Conservation (phyloP, 371 early-diverging fungal genomes). For the Umbelopsis sp. region DNA sequence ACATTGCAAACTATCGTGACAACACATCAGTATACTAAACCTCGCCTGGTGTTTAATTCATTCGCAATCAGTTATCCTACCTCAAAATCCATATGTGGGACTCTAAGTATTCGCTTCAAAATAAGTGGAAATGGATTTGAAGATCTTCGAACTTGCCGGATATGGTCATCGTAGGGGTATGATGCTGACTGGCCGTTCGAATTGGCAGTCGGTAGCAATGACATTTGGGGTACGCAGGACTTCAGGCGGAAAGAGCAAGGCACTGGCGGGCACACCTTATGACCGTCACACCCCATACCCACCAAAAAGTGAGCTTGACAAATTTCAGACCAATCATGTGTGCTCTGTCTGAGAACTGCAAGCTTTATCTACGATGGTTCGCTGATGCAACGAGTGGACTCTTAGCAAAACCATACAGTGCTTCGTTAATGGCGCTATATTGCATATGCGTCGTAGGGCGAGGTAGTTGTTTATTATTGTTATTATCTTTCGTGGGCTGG, state of each 20-base stretch:
- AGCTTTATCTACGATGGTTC: no score
- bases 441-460: no score
- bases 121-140: slow-evolving; percentile 12
- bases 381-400: no score
- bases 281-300: slow-evolving; percentile 11
- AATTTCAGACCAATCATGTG: slow-evolving; percentile 13
- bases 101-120: slow-evolving; percentile 67
- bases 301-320: not conserved
- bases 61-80: slow-evolving; percentile 24
- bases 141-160: slow-evolving; percentile 17
- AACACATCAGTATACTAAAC: slow-evolving; percentile 1
- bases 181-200: slow-evolving; percentile 7
- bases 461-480: no score
- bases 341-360: not conserved
- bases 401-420: no score
- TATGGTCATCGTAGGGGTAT: slow-evolving; percentile 13
- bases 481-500: no score
- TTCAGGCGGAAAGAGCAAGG: not conserved
- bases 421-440: no score
- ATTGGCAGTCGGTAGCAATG: slow-evolving; percentile 9
- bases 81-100: slow-evolving; percentile 90
- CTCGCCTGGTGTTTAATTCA: not conserved
- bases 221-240: not conserved
- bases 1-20: slow-evolving; percentile 72
- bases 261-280: not conserved